Conservation (phyloP, 257 asterid species). For the Prunella vulgaris region DNA sequence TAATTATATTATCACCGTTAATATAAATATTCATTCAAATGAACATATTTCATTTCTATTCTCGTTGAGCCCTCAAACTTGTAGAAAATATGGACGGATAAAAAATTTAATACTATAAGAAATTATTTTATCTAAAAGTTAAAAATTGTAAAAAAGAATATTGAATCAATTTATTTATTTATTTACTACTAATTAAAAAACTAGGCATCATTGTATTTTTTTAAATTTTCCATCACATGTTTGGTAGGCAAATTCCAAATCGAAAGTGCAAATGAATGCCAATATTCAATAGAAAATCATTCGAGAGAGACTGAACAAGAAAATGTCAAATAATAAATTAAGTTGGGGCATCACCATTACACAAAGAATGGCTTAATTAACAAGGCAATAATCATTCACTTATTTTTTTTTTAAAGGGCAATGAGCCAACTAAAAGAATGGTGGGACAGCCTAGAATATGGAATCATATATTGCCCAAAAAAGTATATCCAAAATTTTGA, state of each 20-base stretch:
- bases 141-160: no score
- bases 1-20: no score
- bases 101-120: no score
- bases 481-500: conserved; percentile 18
- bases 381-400: not conserved
- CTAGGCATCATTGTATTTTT: no score
- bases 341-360: not conserved
- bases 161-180: no score
- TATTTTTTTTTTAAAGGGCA: not conserved
- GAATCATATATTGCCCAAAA: conserved; percentile 19
- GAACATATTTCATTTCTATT: no score
- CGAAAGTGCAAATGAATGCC: not conserved
- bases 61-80: no score
- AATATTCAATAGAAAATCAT: not conserved
- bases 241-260: not conserved
- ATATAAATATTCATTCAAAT: no score
- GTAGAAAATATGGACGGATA: no score
- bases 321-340: not conserved
- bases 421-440: not conserved
- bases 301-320: not conserved
- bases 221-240: not conserved
- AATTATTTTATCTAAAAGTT: no score
- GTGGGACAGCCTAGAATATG: conserved; percentile 26
- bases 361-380: not conserved
- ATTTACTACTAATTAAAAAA: no score